These are phyloP conservation scores for Russula vinacea DNA, from an alignment of 768 basidiomycete species.

Conservation along the genomic window DNA sequence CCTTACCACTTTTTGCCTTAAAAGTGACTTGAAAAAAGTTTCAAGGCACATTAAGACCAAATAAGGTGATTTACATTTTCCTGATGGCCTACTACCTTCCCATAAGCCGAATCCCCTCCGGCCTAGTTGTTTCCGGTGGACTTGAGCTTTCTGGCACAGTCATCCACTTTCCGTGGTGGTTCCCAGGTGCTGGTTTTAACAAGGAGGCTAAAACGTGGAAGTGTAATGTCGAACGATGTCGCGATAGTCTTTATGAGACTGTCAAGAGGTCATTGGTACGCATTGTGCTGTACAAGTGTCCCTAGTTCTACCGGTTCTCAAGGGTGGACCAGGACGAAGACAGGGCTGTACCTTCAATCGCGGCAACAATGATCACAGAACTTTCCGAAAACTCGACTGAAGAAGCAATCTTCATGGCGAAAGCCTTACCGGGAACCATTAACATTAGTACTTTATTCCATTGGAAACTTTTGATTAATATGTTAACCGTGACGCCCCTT, in stretches of 20 bases:
- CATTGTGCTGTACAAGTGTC: neutral
- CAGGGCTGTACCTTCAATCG: constrained; percentile 13
- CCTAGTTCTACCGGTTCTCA: neutral
- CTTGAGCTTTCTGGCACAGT: constrained; percentile 20
- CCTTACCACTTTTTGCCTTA: too few species aligned
- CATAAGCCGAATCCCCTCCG: constrained; percentile 29
- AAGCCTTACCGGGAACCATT: constrained; percentile 11
- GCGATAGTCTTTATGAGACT: constrained; percentile 31
- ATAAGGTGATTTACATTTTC: too few species aligned
- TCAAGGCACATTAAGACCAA: too few species aligned
- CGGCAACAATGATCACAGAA: constrained; percentile 7
- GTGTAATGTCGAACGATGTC: constrained; percentile 26
- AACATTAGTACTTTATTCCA: neutral
- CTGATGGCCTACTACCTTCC: constrained; percentile 33
- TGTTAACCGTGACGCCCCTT: neutral
- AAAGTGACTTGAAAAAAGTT: too few species aligned
- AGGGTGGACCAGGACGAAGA: constrained; percentile 8
- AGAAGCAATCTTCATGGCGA: constrained; percentile 17
- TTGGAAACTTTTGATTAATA: neutral
- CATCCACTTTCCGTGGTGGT: constrained; percentile 34
- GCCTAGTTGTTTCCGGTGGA: neutral
- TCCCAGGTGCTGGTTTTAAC: constrained; percentile 35
- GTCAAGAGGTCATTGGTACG: constrained; percentile 32
- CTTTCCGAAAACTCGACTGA: constrained; percentile 14
- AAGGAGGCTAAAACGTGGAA: constrained; percentile 25